A percentile compares a stretch with the other conserved stretches of the same genome.
These are phyloP conservation scores for Pichia cephalocereana DNA, from an alignment of 805 yeast species.

Conservation along the genomic window DNA sequence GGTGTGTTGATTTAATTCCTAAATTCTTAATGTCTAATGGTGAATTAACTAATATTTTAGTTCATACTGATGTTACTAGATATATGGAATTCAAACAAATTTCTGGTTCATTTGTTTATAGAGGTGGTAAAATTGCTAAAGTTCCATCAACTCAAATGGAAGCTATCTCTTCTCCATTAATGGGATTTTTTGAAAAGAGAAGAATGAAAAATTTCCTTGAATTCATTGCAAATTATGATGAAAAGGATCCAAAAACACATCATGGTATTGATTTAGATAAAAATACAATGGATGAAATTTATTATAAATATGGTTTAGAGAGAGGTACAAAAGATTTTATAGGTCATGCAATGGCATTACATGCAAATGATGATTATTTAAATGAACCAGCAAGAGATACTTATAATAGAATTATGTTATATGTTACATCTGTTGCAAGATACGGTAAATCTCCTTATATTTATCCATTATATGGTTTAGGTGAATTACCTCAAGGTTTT, in stretches of 20 bases:
- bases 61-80: conserved; percentile 92
- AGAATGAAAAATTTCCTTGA: conserved; percentile 89
- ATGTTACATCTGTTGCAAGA: conserved; percentile 84
- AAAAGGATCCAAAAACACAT: conserved; percentile 70
- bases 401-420: conserved; percentile 74
- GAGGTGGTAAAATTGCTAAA: conserved; percentile 84
- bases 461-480: conserved; percentile 92
- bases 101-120: conserved; percentile 90
- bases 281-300: conserved; percentile 87
- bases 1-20: conserved; percentile 97
- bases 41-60: conserved; percentile 88
- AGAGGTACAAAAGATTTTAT: conserved; percentile 91
- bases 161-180: conserved; percentile 82
- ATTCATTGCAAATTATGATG: conserved; percentile 74
- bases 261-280: conserved; percentile 78
- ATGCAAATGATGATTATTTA: conserved; percentile 87
- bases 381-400: conserved; percentile 87
- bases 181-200: conserved; percentile 95
- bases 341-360: conserved; percentile 98
- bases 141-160: conserved; percentile 90
- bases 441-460: conserved; percentile 95
- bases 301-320: conserved; percentile 82
- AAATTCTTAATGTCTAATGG: conserved; percentile 97
- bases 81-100: conserved; percentile 95
- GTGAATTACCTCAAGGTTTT: conserved; percentile 98